A percentile compares a stretch with the other conserved stretches of the same genome.
phyloP scores from a whole-genome alignment of 345 rosid genomes.

The Gossypium bickii region DNA sequence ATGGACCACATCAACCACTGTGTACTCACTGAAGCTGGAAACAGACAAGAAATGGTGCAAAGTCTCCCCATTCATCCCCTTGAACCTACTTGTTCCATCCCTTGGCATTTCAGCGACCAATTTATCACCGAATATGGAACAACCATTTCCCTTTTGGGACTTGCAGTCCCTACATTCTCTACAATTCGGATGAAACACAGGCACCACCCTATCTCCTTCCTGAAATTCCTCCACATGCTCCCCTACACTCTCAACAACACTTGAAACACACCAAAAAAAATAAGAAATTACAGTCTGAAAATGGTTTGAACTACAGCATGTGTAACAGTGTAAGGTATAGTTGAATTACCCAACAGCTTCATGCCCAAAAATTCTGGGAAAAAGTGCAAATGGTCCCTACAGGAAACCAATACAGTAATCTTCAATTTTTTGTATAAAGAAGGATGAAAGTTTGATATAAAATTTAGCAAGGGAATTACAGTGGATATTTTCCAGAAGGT shows the following conservation, averaged over 20 bases:
- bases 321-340: not conserved
- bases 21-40: conserved; percentile 69
- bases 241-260: conserved; percentile 78
- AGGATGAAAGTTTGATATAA: not conserved
- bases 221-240: conserved; percentile 47
- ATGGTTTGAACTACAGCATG: no score
- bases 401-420: not conserved
- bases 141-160: conserved; percentile 49
- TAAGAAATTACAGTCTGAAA: not conserved
- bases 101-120: conserved; percentile 28
- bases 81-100: conserved; percentile 53
- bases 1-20: conserved; percentile 57
- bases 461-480: conserved; percentile 28
- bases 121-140: conserved; percentile 23
- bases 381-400: conserved; percentile 39
- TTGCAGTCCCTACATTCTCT: conserved; percentile 51
- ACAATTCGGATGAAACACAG: conserved; percentile 50
- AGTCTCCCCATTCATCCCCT: conserved; percentile 44
- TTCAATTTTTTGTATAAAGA: not conserved
- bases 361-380: conserved; percentile 69
- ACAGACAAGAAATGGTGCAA: conserved; percentile 46
- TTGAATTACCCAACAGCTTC: conserved; percentile 63
- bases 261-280: not conserved
- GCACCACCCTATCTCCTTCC: conserved; percentile 58
- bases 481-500: conserved; percentile 39